phyloP scores from a whole-genome alignment of 129 eudicot species.

The Centaurea solstitialis region DNA sequence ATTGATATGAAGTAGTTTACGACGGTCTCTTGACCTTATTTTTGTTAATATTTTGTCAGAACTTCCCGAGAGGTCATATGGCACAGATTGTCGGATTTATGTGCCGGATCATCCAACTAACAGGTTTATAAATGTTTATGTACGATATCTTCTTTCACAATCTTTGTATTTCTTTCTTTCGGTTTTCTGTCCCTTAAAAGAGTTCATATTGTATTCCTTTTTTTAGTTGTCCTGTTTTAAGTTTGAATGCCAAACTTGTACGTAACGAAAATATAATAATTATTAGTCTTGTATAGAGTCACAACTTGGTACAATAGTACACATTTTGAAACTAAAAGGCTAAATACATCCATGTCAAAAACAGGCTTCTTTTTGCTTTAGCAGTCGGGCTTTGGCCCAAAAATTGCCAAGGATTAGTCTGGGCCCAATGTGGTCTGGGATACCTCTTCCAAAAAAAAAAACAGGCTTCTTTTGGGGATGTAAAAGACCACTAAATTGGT shows the following conservation, averaged over 20 bases:
- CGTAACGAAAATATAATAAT: neutral
- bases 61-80: constrained; percentile 97
- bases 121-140: constrained; percentile 99
- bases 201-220: neutral
- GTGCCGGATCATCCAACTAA: constrained; percentile 83
- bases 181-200: neutral
- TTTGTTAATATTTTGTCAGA: constrained; percentile 38
- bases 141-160: constrained; percentile 70
- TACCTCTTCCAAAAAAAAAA: no score
- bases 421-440: no score
- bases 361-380: neutral
- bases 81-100: constrained; percentile 90
- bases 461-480: neutral
- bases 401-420: no score
- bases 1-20: neutral
- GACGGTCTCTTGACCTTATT: constrained; percentile 11
- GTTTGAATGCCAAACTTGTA: neutral
- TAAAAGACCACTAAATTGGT: constrained; percentile 7
- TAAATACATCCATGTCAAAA: neutral
- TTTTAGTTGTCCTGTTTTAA: neutral
- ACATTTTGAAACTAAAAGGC: neutral
- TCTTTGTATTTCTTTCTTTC: constrained; percentile 15
- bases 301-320: neutral
- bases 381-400: no score
- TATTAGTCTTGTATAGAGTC: neutral